Evolutionary conservation across 805 yeast genomes (phyloP).

Genomic region (Metschnikowia shivogae): DNA sequence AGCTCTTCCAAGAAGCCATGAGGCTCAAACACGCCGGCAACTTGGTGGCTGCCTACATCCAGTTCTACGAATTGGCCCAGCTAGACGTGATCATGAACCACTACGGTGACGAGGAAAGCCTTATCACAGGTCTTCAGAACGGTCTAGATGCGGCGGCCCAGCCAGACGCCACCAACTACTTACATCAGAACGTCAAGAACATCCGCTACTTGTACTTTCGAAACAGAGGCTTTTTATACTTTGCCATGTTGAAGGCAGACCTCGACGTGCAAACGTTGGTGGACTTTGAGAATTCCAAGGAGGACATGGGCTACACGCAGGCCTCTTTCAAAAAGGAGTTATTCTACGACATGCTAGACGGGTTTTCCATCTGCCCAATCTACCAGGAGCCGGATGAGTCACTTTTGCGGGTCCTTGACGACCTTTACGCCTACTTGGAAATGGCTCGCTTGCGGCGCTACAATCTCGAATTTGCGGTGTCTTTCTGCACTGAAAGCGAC

Average conservation of each 20-base stretch:
- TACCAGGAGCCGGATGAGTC: conserved; percentile 65
- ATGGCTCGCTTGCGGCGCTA: conserved; percentile 48
- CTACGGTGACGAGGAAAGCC: conserved; percentile 37
- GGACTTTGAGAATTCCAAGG: conserved; percentile 8
- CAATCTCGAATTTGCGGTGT: conserved; percentile 55
- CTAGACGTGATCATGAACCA: conserved; percentile 59
- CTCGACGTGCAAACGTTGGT: neutral
- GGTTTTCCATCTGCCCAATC: conserved; percentile 58
- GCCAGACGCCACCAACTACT: conserved; percentile 38
- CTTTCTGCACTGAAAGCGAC: conserved; percentile 40
- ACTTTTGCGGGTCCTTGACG: conserved; percentile 46
- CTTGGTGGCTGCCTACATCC: conserved; percentile 45
- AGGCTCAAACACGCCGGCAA: conserved; percentile 49
- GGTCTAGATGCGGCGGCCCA: conserved; percentile 27
- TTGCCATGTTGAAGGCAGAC: conserved; percentile 34
- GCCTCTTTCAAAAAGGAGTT: conserved; percentile 22
- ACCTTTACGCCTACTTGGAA: conserved; percentile 48
- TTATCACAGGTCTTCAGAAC: conserved; percentile 37
- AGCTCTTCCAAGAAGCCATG: conserved; percentile 68
- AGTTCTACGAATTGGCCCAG: conserved; percentile 60
- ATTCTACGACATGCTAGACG: conserved; percentile 49
- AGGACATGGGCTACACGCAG: conserved; percentile 1
- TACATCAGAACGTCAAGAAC: conserved; percentile 68
- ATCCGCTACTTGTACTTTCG: conserved; percentile 75
- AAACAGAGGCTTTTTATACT: conserved; percentile 72